Base-by-base conservation (phyloP, 371 early-diverging fungal species). In the Zopfochytrium polystomum region DNA sequence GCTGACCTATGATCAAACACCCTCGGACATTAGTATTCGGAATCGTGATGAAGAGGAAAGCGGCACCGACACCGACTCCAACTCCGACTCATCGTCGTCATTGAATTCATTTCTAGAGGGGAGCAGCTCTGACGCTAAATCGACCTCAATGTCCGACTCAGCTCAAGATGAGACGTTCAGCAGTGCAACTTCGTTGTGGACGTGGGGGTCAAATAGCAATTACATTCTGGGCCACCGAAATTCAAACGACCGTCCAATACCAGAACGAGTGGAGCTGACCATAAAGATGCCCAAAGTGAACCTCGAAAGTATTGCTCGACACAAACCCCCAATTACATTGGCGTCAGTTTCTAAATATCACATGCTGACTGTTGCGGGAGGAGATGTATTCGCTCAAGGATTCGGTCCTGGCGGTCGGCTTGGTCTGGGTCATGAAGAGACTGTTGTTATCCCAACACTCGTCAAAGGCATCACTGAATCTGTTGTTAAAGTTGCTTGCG, bases 201-300 rank as follows among this genome's bases (percentile, higher is more conserved):
- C 85, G 0, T 90, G 90, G 90, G 91, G 91, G 25, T 70, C 77
- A 38, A 90, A 90, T 53, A 77, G 80, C 54, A 87, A 86, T 48
- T 84, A 82, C 56, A 78, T 86, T 0, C 76, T 89, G 30, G 89
- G 88, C 1, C 85, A 85, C 51, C 72, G 76, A 1, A 87, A 86
- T 64, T 76, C 82, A 15, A 86, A 87, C 55, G 80, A 85, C 65
- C 73, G 88, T 31, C 61, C 74, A 9, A 67, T 70, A 7, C 88
- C 90, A 1, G 88, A 88, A 52, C 79, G 85, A 7, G 80, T 89
- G 11, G 78, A 76, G 20, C 60, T 87, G 11, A 69, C 78, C 11
- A 38, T 18, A 7, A 38, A 38, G 38, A 7, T 18, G 11, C 48
- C 77, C 3, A 52, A 54, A 23, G 23, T 47, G 18, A 13, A 52